Base-by-base conservation (phyloP, 208 protist species). In the Leishmania lainsoni region DNA sequence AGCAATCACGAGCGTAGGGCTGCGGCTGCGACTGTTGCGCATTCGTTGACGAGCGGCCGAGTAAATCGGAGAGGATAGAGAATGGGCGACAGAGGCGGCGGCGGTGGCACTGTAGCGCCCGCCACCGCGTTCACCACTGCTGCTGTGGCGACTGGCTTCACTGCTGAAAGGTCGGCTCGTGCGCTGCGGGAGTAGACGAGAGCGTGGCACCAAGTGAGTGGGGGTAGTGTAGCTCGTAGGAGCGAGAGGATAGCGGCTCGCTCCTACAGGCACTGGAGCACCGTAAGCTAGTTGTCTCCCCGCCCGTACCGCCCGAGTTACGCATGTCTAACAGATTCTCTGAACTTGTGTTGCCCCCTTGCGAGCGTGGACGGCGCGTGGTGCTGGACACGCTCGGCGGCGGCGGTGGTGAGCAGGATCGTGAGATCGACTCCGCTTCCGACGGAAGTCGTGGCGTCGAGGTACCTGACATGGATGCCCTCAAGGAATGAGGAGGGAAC, bases 361-460 rank as follows among this genome's bases (percentile, higher is more conserved):
- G 2, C 17, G 58, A 49, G 52, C 35, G 49, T 35, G 63, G 71
- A 3, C 58, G 81, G 1, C 81, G 76, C 56, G 76, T 78, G 8
- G 81, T 85, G 69, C 42, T 81, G 8, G 59, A 35, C 32, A 81
- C 68, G 35, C 76, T 49, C 0, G 76, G 76, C 1, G 81, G 76
- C 39, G 70, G 73, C 39, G 35, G 74, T 66, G 74, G 51, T 29
- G 74, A 77, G 52, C 5, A 9, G 22, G 56, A 35, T 49, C 49
- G 52, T n/a, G 74, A 65, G 29, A 45, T 29, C 32, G 72, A 76
- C 69, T 26, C 69, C 39, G 5, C 69, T 52, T 73, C 45, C 45
- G 69, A 54, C 26, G 22, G 10, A 54, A 29, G 20, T 29, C 39
- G 69, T 73, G 69, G 42, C n/a, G 48, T n/a, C 42, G 48, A 49